Percentiles rank a stretch among this genome's conserved stretches.
Evolutionary conservation across 2,329 filamentous ascomycete species (phyloP).

Genomic region (Akanthomyces muscarius): DNA sequence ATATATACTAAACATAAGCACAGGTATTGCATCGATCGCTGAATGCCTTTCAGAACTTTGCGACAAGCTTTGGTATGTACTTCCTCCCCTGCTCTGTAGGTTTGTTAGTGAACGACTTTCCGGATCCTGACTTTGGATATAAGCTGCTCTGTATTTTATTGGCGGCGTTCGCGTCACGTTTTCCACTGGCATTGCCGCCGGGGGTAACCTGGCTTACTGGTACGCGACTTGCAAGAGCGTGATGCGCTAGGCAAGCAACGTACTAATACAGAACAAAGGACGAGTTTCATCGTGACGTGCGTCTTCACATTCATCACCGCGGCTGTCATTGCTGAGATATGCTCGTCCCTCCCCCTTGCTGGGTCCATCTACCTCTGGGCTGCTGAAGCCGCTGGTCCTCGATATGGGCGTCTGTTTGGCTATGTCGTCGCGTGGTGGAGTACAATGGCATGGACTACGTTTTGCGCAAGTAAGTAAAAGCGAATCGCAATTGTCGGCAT

Average conservation of each 20-base stretch:
- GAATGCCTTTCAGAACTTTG: slow-evolving; percentile 55
- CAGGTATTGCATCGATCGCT: slow-evolving; percentile 55
- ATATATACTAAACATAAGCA: too few species aligned
- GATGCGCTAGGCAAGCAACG: neutral
- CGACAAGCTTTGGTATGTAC: slow-evolving; percentile 51
- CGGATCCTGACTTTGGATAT: slow-evolving; percentile 15
- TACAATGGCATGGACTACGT: slow-evolving; percentile 59
- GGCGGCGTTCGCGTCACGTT: slow-evolving; percentile 58
- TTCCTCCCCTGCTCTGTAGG: neutral
- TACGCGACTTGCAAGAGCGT: slow-evolving; percentile 24
- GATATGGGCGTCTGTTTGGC: slow-evolving; percentile 52
- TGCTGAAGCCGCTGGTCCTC: slow-evolving; percentile 53
- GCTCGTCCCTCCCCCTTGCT: slow-evolving; percentile 54
- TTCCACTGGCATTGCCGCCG: slow-evolving; percentile 58
- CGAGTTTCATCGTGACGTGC: slow-evolving; percentile 56
- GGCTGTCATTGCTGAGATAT: slow-evolving; percentile 57
- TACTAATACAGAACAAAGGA: slow-evolving; percentile 35
- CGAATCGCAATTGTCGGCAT: neutral
- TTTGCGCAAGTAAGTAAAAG: slow-evolving; percentile 42
- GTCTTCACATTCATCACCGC: slow-evolving; percentile 59
- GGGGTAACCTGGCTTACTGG: slow-evolving; percentile 59
- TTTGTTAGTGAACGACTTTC: neutral
- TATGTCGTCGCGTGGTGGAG: slow-evolving; percentile 64
- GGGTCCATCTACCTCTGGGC: slow-evolving; percentile 60
- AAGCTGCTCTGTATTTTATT: slow-evolving; percentile 58